Evolutionary conservation across 2,329 filamentous ascomycete genomes (phyloP).

Genomic region (Karstenula rhodostoma): DNA sequence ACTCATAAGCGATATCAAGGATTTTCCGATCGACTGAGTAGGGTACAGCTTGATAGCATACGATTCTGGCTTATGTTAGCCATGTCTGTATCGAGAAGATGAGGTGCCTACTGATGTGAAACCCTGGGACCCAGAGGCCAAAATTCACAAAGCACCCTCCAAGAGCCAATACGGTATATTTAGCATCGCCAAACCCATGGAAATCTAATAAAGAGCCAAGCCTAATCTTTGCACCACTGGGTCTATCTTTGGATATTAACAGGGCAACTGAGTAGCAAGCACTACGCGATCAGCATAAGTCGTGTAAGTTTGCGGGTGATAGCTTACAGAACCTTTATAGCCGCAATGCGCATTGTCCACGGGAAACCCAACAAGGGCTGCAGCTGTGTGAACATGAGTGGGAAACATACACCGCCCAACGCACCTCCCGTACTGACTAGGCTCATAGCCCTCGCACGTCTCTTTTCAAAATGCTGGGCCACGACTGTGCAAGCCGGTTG

Average conservation of each 20-base stretch:
- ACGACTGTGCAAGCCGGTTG: constrained; percentile 52
- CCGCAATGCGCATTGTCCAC: constrained; percentile 69
- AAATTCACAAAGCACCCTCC: constrained; percentile 37
- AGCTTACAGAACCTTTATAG: constrained; percentile 56
- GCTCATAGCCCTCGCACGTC: constrained; percentile 53
- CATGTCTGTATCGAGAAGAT: neutral
- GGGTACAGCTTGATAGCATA: constrained; percentile 65
- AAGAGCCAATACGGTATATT: constrained; percentile 40
- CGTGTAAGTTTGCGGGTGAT: constrained; percentile 48
- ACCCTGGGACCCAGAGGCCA: constrained; percentile 39
- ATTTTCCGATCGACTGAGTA: constrained; percentile 49
- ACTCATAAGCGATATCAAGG: constrained; percentile 59
- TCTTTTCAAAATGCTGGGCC: constrained; percentile 54
- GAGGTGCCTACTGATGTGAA: constrained; percentile 47
- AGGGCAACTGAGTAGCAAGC: constrained; percentile 55
- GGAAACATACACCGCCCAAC: constrained; percentile 62
- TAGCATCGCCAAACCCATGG: constrained; percentile 40
- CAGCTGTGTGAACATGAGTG: constrained; percentile 64
- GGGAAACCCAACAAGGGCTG: constrained; percentile 65
- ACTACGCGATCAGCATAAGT: constrained; percentile 58
- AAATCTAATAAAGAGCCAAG: constrained; percentile 42
- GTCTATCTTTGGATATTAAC: constrained; percentile 42
- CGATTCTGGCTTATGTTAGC: constrained; percentile 64
- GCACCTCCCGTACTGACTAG: constrained; percentile 52
- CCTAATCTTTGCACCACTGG: constrained; percentile 29